These are phyloP conservation scores for Potentilla sterilis DNA, from an alignment of 306 rosid species.

Conservation along the genomic window DNA sequence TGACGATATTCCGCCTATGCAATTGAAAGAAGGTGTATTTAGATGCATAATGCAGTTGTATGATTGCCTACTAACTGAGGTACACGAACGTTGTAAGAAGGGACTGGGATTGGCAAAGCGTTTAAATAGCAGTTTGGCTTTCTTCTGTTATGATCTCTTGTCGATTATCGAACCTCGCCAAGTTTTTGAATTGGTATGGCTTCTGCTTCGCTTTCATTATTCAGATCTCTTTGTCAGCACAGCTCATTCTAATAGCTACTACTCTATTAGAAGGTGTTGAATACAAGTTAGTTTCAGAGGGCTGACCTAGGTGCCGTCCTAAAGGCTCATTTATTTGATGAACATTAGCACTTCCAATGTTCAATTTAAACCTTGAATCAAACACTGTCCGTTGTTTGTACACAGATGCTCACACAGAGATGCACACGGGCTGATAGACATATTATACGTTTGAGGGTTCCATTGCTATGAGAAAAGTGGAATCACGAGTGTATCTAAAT, in stretches of 20 bases:
- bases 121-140: constrained; percentile 95
- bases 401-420: neutral
- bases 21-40: constrained; percentile 93
- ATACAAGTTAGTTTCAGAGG: neutral
- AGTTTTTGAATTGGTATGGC: constrained; percentile 91
- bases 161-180: constrained; percentile 96
- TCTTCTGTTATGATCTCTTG: constrained; percentile 95
- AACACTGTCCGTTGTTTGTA: neutral
- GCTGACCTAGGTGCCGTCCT: neutral
- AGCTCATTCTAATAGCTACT: neutral
- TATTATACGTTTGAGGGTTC: neutral
- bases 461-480: neutral
- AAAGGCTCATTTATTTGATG: neutral
- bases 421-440: neutral
- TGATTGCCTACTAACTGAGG: constrained; percentile 97
- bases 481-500: neutral
- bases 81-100: constrained; percentile 98
- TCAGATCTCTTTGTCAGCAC: neutral
- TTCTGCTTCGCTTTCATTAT: constrained; percentile 22
- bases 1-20: constrained; percentile 99
- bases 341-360: neutral
- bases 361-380: neutral
- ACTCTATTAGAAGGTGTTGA: neutral
- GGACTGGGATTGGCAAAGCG: constrained; percentile 94
- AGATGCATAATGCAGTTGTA: constrained; percentile 97